Evolutionary conservation across 305 asterid species (phyloP).

Genomic region (Nicotiana rustica): DNA sequence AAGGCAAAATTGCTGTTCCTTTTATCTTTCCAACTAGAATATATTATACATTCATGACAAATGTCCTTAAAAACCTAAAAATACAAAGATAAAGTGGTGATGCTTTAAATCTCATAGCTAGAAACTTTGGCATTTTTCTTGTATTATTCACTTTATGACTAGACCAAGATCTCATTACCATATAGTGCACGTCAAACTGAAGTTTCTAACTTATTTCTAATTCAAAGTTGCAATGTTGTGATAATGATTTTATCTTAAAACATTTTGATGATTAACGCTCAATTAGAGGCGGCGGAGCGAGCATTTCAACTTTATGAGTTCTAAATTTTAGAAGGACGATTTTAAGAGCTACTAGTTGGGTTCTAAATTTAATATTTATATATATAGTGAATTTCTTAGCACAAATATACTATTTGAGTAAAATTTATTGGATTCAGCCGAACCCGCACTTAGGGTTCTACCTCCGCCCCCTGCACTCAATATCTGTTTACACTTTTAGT

Average conservation of each 20-base stretch:
- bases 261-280: not conserved
- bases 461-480: not conserved
- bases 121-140: not conserved
- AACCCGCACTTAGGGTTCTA: too few relatives aligned
- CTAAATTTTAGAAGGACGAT: too few relatives aligned
- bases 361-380: too few relatives aligned
- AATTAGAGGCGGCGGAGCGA: not conserved
- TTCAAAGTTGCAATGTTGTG: not conserved
- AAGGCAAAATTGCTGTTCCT: not conserved
- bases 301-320: too few relatives aligned
- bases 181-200: not conserved
- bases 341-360: too few relatives aligned
- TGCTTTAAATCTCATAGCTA: not conserved
- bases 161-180: constrained; percentile 1
- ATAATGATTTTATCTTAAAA: not conserved
- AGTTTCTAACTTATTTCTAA: not conserved
- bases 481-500: not conserved
- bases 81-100: not conserved
- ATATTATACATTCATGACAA: not conserved
- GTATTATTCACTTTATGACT: constrained; percentile 29
- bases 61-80: not conserved
- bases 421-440: too few relatives aligned
- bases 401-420: too few relatives aligned
- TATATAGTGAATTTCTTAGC: too few relatives aligned
- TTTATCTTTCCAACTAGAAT: constrained; percentile 17